Percentiles rank a stretch among this genome's conserved stretches.
Evolutionary conservation across 768 basidiomycete species (phyloP).

Genomic region (Coprinopsis marcescibilis): DNA sequence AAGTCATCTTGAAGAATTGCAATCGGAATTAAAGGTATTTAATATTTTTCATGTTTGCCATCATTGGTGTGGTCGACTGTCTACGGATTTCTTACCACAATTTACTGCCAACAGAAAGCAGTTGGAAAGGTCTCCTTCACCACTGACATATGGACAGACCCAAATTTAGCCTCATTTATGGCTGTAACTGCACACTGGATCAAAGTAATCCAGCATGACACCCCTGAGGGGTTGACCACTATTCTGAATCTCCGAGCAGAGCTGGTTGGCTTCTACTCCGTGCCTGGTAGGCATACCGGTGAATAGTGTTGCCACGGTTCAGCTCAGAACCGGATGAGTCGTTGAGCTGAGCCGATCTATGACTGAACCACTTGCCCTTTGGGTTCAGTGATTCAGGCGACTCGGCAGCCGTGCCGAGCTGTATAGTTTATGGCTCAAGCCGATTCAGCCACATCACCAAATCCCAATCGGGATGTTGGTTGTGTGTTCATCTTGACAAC

Average conservation of each 20-base stretch:
- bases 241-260: constrained; percentile 24
- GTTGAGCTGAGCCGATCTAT: too few relatives aligned
- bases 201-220: constrained; percentile 14
- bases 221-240: constrained; percentile 18
- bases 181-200: constrained; percentile 40
- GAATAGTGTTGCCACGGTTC: too few relatives aligned
- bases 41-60: constrained; percentile 1
- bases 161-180: constrained; percentile 31
- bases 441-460: too few relatives aligned
- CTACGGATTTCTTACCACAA: constrained; percentile 1
- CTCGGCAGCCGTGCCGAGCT: too few relatives aligned
- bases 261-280: constrained; percentile 29
- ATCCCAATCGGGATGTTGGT: too few relatives aligned
- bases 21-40: constrained; percentile 17
- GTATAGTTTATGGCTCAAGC: too few relatives aligned
- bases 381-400: too few relatives aligned
- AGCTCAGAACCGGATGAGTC: too few relatives aligned
- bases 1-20: constrained; percentile 16
- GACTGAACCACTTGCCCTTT: too few relatives aligned
- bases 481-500: too few relatives aligned
- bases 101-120: too few relatives aligned
- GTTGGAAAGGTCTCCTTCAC: constrained; percentile 32
- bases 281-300: constrained; percentile 33
- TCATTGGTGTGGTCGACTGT: neutral
- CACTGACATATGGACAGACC: constrained; percentile 32